Evolutionary conservation across 768 basidiomycete species (phyloP).

Genomic region (Lentinula edodes): DNA sequence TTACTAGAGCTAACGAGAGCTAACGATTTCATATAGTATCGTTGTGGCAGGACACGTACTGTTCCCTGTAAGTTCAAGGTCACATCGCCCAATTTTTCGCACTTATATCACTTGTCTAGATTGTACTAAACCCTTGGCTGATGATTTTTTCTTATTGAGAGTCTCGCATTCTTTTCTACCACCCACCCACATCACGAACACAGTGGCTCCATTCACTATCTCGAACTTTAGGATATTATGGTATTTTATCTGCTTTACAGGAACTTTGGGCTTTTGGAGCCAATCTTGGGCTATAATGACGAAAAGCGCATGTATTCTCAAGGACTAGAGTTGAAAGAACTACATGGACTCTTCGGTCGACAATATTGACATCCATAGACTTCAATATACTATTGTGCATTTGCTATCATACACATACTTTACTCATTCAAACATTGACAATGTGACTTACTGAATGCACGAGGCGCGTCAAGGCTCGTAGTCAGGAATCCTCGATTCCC

Average conservation of each 20-base stretch:
- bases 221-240: neutral
- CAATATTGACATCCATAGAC: neutral
- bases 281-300: neutral
- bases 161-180: neutral
- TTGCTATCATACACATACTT: neutral
- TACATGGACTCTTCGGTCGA: neutral
- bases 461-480: neutral
- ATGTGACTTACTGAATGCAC: neutral
- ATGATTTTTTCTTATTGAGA: constrained; percentile 70
- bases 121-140: constrained; percentile 84
- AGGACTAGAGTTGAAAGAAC: neutral
- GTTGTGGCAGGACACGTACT: constrained; percentile 63
- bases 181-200: neutral
- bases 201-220: neutral
- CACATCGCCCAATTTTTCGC: neutral
- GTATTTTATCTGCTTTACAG: neutral
- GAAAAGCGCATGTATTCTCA: neutral
- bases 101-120: constrained; percentile 27
- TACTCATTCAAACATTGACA: neutral
- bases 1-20: neutral
- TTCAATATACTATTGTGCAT: neutral
- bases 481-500: neutral
- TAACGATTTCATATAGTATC: constrained; percentile 32
- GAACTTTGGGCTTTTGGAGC: neutral
- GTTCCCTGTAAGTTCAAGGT: constrained; percentile 54